phyloP scores from a whole-genome alignment of 495 filamentous ascomycete genomes.

The Choiromyces venosus region DNA sequence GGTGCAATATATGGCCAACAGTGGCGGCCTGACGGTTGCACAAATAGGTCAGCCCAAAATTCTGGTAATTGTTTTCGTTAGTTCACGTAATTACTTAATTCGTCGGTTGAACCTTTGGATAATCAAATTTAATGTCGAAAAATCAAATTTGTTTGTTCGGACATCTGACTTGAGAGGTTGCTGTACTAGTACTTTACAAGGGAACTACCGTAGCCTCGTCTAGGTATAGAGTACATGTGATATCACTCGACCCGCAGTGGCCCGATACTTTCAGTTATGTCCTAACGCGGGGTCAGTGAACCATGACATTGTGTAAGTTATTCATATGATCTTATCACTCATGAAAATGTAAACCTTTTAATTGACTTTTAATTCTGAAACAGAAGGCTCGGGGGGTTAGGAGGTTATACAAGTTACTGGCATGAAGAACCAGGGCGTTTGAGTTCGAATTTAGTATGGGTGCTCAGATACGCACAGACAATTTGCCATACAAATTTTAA shows the following conservation, averaged over 20 bases:
- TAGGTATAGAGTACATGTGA: neutral
- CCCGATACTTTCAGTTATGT: neutral
- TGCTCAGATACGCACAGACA: no score
- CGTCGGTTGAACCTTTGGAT: neutral
- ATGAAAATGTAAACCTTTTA: neutral
- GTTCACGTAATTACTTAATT: no score
- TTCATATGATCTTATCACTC: neutral
- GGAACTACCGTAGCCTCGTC: no score
- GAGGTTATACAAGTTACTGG: no score
- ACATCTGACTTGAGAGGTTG: neutral
- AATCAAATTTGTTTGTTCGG: neutral
- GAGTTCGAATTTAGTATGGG: no score
- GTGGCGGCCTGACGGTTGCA: neutral
- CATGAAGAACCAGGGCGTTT: no score
- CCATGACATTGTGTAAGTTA: neutral
- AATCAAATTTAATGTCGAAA: neutral
- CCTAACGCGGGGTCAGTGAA: neutral
- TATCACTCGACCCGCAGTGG: no score
- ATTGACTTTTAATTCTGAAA: neutral
- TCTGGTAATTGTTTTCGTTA: neutral
- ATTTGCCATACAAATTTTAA: no score
- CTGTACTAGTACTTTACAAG: no score
- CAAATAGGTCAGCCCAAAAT: no score
- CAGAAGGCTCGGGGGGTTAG: neutral
- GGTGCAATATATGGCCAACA: neutral